Evolutionary conservation across 2,329 filamentous ascomycete species (phyloP).

Genomic region (Fusarium cyanostomum): DNA sequence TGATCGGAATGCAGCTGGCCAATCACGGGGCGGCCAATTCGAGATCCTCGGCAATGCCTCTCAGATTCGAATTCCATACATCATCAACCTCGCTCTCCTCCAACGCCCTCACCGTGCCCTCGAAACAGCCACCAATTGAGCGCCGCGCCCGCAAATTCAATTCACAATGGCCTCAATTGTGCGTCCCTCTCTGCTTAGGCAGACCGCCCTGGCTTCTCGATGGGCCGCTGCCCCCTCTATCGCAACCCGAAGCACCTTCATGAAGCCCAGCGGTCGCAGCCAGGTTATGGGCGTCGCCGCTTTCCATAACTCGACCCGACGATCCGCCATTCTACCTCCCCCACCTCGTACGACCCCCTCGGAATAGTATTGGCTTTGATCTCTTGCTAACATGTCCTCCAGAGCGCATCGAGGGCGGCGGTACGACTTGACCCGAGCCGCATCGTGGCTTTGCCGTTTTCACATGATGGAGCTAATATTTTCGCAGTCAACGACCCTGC

Average conservation of each 20-base stretch:
- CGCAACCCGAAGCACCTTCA: constrained; percentile 48
- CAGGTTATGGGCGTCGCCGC: constrained; percentile 69
- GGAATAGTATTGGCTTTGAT: too few species aligned
- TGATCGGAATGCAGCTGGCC: constrained; percentile 46
- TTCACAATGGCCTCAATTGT: constrained; percentile 65
- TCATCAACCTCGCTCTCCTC: constrained; percentile 34
- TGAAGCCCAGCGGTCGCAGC: constrained; percentile 43
- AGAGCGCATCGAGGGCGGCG: constrained; percentile 80
- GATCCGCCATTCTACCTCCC: constrained; percentile 83
- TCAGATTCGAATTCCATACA: constrained; percentile 37
- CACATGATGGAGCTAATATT: constrained; percentile 31
- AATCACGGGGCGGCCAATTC: constrained; percentile 58
- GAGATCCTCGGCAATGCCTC: constrained; percentile 61
- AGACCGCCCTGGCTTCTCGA: constrained; percentile 56
- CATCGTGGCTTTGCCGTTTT: constrained; percentile 15
- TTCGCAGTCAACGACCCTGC: constrained; percentile 84
- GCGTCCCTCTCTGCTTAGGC: constrained; percentile 65
- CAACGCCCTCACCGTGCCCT: constrained; percentile 21
- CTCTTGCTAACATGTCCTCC: constrained; percentile 55
- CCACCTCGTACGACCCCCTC: constrained; percentile 75
- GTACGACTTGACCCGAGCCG: constrained; percentile 58
- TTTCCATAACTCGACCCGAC: constrained; percentile 84
- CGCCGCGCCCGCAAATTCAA: constrained; percentile 32
- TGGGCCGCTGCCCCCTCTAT: constrained; percentile 49
- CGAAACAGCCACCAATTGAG: constrained; percentile 43